phyloP scores from a whole-genome alignment of 495 filamentous ascomycete genomes.

The Friedmanniomyces simplex region DNA sequence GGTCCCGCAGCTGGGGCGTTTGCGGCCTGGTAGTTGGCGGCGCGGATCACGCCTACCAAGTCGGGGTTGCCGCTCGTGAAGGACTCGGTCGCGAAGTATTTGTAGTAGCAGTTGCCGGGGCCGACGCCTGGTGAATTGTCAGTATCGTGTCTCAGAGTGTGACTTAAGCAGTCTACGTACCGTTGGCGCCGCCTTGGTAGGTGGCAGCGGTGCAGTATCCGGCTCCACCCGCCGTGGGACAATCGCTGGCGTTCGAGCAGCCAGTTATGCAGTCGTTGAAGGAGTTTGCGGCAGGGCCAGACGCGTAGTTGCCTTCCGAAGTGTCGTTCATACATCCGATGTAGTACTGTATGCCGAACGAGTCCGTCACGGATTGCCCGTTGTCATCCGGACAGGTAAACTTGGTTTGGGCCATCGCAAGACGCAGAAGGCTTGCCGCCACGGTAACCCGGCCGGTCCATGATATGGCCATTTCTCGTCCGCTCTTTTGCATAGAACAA shows the following conservation, averaged over 20 bases:
- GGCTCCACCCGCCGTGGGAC: too few species aligned
- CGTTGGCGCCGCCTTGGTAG: not conserved
- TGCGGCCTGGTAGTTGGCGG: not conserved
- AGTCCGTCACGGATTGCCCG: not conserved
- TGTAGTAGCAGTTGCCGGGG: not conserved
- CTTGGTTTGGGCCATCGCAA: not conserved
- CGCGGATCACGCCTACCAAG: not conserved
- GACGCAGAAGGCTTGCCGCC: not conserved
- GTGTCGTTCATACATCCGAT: not conserved
- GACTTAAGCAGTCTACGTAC: not conserved
- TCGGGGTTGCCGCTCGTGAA: not conserved
- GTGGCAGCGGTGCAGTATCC: not conserved
- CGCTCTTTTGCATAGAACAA: too few species aligned
- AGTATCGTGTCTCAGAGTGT: not conserved
- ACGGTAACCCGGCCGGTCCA: too few species aligned
- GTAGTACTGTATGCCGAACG: not conserved
- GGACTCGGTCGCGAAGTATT: not conserved
- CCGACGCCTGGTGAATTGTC: not conserved
- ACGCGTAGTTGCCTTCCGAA: not conserved
- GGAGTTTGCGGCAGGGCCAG: not conserved
- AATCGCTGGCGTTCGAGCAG: not conserved
- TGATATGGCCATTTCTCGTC: too few species aligned
- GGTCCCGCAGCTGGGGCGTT: not conserved
- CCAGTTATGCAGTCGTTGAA: not conserved
- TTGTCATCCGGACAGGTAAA: not conserved